Evolutionary conservation across 768 basidiomycete genomes (phyloP), one percentile per base, ranked within the genome.

Genomic region (Infundibulicybe gibba): DNA sequence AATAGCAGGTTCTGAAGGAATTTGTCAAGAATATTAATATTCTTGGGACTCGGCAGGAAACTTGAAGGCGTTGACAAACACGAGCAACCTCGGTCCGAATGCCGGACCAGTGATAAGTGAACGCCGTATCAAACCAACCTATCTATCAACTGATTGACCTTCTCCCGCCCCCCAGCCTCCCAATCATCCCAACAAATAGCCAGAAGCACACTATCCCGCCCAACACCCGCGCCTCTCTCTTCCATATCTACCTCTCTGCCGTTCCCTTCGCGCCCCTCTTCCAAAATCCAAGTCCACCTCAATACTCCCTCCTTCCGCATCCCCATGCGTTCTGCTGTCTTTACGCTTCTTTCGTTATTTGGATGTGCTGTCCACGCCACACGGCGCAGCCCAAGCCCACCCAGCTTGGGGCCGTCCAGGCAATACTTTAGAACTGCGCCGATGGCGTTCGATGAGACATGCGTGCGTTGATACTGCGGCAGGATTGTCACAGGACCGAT

Each of bases 111-210:
- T 25, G 25, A 25, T 25, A n/a, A n/a, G n/a, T n/a, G n/a, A n/a
- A n/a, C n/a, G 25, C 8, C 3, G 8, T 25, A 8, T 25, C 25
- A 25, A 25, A 25, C 25, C 25, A 25, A 25, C 25, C 65, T 61
- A 34, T 56, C 48, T 55, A 77, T 71, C 19, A 68, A 51, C 8
- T 45, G 41, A 34, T 64, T 58, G 3, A 72, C 68, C 13, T 52
- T 54, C 41, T 72, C 68, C 49, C 59, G 67, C 1, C 53, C 64
- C 19, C 70, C 70, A 6, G 52, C 53, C 42, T 79, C 76, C 81
- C 83, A 87, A 45, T 77, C 74, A 57, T 75, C 72, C 73, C 71
- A 74, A 54, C 70, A 72, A 14, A 74, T 43, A 1, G 72, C 62
- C 38, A 76, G 47, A 17, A 72, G 4, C 0, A 59, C 49, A 30